Base-by-base conservation (phyloP, 768 basidiomycete genomes). In the Termitomyces sp. region DNA sequence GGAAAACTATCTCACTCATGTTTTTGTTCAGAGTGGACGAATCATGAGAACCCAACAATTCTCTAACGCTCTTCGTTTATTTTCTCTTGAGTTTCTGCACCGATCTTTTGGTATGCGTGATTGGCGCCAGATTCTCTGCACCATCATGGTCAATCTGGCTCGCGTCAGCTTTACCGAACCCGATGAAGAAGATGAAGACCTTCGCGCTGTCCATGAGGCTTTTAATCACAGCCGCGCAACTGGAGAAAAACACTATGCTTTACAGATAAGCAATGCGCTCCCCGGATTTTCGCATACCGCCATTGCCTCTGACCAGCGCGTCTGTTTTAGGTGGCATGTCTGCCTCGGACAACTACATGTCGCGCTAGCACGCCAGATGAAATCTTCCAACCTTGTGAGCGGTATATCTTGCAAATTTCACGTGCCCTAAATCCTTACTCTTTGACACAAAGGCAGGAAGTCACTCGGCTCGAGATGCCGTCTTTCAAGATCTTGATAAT, bases 291-390 rank as follows among this genome's bases (percentile, higher is more conserved):
- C 45, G 0, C 59, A 60, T 36, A 60, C 24, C 6, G 18, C 46
- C 1, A 50, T 60, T 50, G 59, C 59, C 2, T 55, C 45, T n/a
- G 45, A 60, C n/a, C 59, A 60, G 38, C 44, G 46, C 0, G 54
- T 60, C 1, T 60, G 59, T 39, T 48, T 60, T n/a, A 38, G 42
- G 1, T 55, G 46, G 46, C 54, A 60, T 9, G 46, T 54, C 0
- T 55, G 53, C 7, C 7, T 60, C 1, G 15, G 20, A 11, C 59
- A 54, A 44, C 44, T 60, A 1, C 59, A 60, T 44, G 36, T 5
- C 1, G 11, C 45, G 12, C 22, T 46, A 13, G 45, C 22, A 1
- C 0, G 22, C 12, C 22, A 46, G 12, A 24, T 46, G 22, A 46
- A 24, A 20, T 5, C 11, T 4, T 46, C 9, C 0, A 24, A 24